These are phyloP conservation scores for Cicer bijugum DNA, from an alignment of 306 rosid genomes.

Conservation along the genomic window DNA sequence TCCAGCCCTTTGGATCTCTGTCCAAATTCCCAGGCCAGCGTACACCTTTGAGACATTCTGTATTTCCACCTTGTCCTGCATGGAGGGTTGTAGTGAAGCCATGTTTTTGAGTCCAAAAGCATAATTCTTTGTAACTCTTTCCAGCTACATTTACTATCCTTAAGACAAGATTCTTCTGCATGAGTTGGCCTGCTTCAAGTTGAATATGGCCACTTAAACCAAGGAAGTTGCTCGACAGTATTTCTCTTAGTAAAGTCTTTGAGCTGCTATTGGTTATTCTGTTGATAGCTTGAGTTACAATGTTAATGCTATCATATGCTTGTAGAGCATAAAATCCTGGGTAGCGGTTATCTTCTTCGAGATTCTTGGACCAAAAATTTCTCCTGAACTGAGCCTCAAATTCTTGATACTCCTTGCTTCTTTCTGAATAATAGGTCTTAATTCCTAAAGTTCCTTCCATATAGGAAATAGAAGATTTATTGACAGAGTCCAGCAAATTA, in stretches of 20 bases:
- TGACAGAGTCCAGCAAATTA: constrained; percentile 52
- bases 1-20: constrained; percentile 66
- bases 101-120: constrained; percentile 56
- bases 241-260: constrained; percentile 27
- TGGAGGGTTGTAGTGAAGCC: constrained; percentile 45
- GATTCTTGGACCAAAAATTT: constrained; percentile 44
- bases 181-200: constrained; percentile 51
- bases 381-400: constrained; percentile 51
- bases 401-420: constrained; percentile 39
- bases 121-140: constrained; percentile 54
- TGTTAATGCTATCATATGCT: constrained; percentile 67
- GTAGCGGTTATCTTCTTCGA: constrained; percentile 51
- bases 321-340: constrained; percentile 67
- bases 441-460: constrained; percentile 76
- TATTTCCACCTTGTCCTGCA: constrained; percentile 31
- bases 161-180: constrained; percentile 44
- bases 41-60: constrained; percentile 47
- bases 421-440: constrained; percentile 53
- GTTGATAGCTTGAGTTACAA: constrained; percentile 51
- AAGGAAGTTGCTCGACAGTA: constrained; percentile 43
- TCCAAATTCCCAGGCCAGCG: constrained; percentile 68
- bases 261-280: constrained; percentile 36
- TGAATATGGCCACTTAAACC: constrained; percentile 69
- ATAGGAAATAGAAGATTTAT: constrained; percentile 45
- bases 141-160: constrained; percentile 63